Conservation (phyloP, 345 rosid genomes). For the Acer yangbiense region DNA sequence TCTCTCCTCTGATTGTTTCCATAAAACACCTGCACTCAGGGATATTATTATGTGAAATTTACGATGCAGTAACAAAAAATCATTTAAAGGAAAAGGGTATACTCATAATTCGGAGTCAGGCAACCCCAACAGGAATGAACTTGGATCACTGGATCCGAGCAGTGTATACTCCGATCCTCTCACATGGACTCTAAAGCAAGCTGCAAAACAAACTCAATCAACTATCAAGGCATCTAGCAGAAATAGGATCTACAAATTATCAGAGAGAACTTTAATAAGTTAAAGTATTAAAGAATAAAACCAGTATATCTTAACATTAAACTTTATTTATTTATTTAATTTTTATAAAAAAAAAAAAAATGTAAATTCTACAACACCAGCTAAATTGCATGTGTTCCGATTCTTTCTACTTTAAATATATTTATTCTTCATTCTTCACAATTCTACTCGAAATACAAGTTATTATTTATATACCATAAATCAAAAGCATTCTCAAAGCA, state of each 20-base stretch:
- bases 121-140: conserved; percentile 49
- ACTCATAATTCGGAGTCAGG: conserved; percentile 51
- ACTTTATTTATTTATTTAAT: not conserved
- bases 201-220: conserved; percentile 39
- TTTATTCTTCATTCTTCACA: not conserved
- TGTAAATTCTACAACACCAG: not conserved
- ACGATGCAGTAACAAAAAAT: not conserved
- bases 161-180: conserved; percentile 80
- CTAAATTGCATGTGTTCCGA: not conserved
- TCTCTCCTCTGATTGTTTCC: not conserved
- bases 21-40: not conserved
- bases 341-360: too few species aligned
- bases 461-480: not conserved
- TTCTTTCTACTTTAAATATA: not conserved
- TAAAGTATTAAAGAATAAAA: not conserved
- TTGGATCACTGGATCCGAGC: conserved; percentile 61
- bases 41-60: too few species aligned
- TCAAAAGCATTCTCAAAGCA: not conserved
- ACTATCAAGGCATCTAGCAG: conserved; percentile 10
- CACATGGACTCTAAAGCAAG: conserved; percentile 86
- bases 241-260: not conserved
- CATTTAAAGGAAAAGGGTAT: not conserved
- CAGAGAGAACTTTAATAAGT: not conserved
- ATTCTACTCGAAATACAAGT: not conserved
- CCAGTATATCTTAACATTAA: not conserved